Evolutionary conservation across 2,329 filamentous ascomycete species (phyloP), one percentile per base, ranked within the genome.

Genomic region (Bipolaris bicolor): DNA sequence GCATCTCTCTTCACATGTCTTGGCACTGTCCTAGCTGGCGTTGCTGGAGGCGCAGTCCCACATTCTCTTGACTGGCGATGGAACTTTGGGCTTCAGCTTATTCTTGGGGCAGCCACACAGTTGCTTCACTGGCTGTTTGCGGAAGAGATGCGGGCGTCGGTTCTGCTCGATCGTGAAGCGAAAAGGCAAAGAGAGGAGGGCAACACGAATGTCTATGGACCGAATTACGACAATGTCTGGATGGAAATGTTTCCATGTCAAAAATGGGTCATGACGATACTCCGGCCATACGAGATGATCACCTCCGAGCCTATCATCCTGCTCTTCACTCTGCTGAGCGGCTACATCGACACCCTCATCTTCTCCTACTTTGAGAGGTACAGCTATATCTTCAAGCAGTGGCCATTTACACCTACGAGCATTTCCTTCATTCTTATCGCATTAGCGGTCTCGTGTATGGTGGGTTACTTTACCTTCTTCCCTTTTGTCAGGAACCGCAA

Each of bases 31-130:
- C 80, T 92, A 1, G 90, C 90, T 0, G 90, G 90, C 6, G 88
- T 90, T 66, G n/a, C 20, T 33, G 33, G 31, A 31, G 47, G 40
- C 0, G 22, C 24, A 89, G 89, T 1, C 91, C 91, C 66, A 84
- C 75, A 84, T 37, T 86, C 85, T 62, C 79, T 90, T 0, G 79
- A 84, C 15, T 94, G 90, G 90, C 82, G 83, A 63, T 92, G 88
- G 88, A 86, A 82, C 55, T 92, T 93, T 73, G 94, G 90, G 89
- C 88, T 93, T 60, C 90, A 93, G 76, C 84, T 94, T 58, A 91
- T 92, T 64, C 88, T 95, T 55, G 90, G 91, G 24, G 86, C 77
- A 5, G 80, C 85, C 24, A 85, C 90, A 1, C 90, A 93, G 69
- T 18, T 84, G 3, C 68, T 90, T 10, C 90, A 92, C 70, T 77